Base-by-base conservation (phyloP, 2,329 filamentous ascomycete species). In the Aspergillus terreus region DNA sequence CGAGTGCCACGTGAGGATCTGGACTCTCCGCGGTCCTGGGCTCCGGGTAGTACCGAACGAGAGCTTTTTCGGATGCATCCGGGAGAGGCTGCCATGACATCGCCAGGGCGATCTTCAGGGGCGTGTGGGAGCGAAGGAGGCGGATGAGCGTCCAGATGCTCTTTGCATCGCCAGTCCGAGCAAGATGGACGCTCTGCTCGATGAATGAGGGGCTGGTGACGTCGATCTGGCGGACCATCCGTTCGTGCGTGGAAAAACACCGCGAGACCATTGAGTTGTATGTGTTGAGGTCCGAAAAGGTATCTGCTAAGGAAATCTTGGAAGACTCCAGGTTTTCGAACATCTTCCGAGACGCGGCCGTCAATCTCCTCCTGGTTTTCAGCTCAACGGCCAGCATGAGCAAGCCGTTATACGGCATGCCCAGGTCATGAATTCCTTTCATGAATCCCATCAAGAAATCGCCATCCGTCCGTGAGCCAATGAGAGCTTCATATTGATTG, bases 41-140 rank as follows among this genome's bases (percentile, higher is more conserved):
- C 14, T 47, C 54, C 2, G 56, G 52, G 23, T 67, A 55, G 47
- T 67, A 65, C 36, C 58, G 60, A 10, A 66, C 58, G 7, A 67
- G 56, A 6, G 54, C 62, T 40, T 57, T 65, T 11, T 64, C 58
- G 7, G 59, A 58, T 1, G 62, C 53, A 23, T 62, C 54, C 12
- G 60, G 59, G 9, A 57, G 54, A 2, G 56, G 57, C 2, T 52
- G 54, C 59, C 64, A 70, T 6, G 69, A 60, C 43, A 58, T 68
- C 25, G 70, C 61, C 4, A 74, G 55, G 15, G 68, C 68, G 7
- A 73, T 55, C 43, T 74, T 71, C 17, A 74, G 59, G 1, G 71
- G 67, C 0, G 62, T 71, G 48, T 74, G 71, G 10, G 60, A 63
- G 15, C 63, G 60, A 9, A 74, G 61, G 6, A 74, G 54, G 25